Base-by-base conservation (phyloP, 345 rosid species). In the Syzygium jambos region DNA sequence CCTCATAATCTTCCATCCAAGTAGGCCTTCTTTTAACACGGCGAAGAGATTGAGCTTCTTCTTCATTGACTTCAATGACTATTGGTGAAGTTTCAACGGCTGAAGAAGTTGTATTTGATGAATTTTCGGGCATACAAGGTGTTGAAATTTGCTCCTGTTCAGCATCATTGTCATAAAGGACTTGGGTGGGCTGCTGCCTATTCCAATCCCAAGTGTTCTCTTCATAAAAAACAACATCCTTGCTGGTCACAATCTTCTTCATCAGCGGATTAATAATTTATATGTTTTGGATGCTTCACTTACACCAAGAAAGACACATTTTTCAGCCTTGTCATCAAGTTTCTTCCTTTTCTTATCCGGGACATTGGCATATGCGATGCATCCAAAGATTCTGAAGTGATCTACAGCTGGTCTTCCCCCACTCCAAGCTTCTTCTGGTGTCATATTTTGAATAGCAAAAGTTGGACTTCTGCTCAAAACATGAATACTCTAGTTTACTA, bases 141-240 rank as follows among this genome's bases (percentile, higher is more conserved):
- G 23, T 23, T 30, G 6, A 68, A 59, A 22, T 38, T 21, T 59
- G 51, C 6, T 54, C 5, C 2, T 8, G 6, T 43, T 51, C 12
- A 51, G 13, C 52, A 51, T 51, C 52, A 51, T 9, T 51, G 12
- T 51, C 52, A 51, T 51, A 51, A 51, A 51, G 52, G 52, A 51
- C 84, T 29, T 61, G 13, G n/a, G 34, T 21, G 7, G 21, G 30
- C 29, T 41, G 38, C 11, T 25, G 22, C 55, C 22, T 16, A 53
- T 53, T 57, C 85, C 73, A 88, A 52, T 78, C 84, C 51, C 85
- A 85, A 11, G 17, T 52, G 9, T 46, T 59, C 12, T 57, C 55
- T 82, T 86, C 90, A 7, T 88, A n/a, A 57, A 86, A 88, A 51
- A 55, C 59, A 52, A 78, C 65, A 49, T 88, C 65, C n/a, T 7